Base-by-base conservation (phyloP, 352 stramenopile genomes). In the Phytopythium litorale region DNA sequence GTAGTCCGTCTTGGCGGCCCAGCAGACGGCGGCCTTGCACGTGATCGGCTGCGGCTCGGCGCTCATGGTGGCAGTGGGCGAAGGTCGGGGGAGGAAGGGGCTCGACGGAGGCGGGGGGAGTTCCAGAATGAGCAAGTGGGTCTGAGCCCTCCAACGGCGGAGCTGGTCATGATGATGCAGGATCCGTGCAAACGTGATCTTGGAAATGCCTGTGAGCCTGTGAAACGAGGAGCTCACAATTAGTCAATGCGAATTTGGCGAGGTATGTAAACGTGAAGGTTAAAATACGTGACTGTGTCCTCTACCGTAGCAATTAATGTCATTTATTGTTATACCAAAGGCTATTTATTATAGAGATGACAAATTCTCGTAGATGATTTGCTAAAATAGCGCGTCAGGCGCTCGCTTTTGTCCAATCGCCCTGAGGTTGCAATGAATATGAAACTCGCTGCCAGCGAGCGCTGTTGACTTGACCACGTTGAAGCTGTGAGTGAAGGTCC, bases 11-110 rank as follows among this genome's bases (percentile, higher is more conserved):
- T 96, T 97, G 64, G 88, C 80, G 53, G 77, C 78, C 81, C 83
- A 97, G 67, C 86, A 92, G 25, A 97, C 85, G 30, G 89, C 89
- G 59, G 89, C 89, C 66, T 96, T 94, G 80, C 89, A 97, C 57
- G 87, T 91, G 45, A 97, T 96, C 38, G 82, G 74, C 63, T 91
- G 66, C 13, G 76, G 58, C 42, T 54, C 48, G 48, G 76, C 62
- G 66, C 70, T 88, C 80, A 89, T 89, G 11, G 9, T 76, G n/a
- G 45, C 11, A 15, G 45, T 32, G 15, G 37, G 50, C 25, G 12
- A 45, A 45, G 15, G 16, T 25, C 8, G 18, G 21, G 19, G 8
- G 6, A 35, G 38, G 19, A 48, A 18, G 25, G 18, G 38, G 56
- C 32, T 58, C 16, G 49, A 55, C n/a, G 49, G 9, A 9, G 13